Evolutionary conservation across 768 basidiomycete genomes (phyloP).

Genomic region (Flagelloscypha sp.): DNA sequence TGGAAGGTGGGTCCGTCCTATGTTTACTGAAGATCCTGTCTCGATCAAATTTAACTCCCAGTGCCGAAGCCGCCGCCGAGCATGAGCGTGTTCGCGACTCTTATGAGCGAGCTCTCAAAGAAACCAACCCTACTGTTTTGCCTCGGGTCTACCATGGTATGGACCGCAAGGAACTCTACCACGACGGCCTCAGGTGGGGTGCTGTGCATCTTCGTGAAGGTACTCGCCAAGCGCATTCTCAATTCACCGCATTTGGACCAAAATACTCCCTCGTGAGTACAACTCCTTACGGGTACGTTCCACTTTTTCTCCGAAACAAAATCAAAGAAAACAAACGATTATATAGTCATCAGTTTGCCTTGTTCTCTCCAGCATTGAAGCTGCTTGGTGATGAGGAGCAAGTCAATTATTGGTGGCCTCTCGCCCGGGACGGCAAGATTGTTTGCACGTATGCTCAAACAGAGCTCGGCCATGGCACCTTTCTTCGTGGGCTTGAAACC

Average conservation of each 20-base stretch:
- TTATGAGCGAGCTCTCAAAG: too few relatives aligned
- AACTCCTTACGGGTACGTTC: conserved; percentile 20
- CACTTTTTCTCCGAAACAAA: too few relatives aligned
- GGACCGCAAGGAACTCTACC: conserved; percentile 14
- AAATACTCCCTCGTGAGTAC: conserved; percentile 14
- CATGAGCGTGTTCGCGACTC: too few relatives aligned
- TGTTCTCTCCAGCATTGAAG: conserved; percentile 18
- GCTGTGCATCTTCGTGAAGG: conserved; percentile 15
- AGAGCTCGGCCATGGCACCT: conserved; percentile 21
- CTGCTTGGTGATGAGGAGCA: conserved; percentile 17
- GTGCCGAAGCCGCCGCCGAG: too few relatives aligned
- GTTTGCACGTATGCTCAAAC: conserved; percentile 20
- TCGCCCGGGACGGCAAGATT: conserved; percentile 14
- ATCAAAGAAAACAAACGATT: too few relatives aligned
- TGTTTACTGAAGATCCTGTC: too few relatives aligned
- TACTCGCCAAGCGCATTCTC: conserved; percentile 9
- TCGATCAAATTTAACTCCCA: too few relatives aligned
- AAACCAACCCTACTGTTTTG: conserved; percentile 7
- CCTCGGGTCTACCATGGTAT: conserved; percentile 12
- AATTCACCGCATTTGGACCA: conserved; percentile 11
- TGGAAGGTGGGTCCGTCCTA: too few relatives aligned
- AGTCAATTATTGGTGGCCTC: conserved; percentile 16
- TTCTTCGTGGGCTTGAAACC: conserved; percentile 19
- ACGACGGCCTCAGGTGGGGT: conserved; percentile 17
- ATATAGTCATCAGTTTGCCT: conserved; percentile 15